phyloP scores from a whole-genome alignment of 345 rosid genomes.

The Rubroshorea leprosula region DNA sequence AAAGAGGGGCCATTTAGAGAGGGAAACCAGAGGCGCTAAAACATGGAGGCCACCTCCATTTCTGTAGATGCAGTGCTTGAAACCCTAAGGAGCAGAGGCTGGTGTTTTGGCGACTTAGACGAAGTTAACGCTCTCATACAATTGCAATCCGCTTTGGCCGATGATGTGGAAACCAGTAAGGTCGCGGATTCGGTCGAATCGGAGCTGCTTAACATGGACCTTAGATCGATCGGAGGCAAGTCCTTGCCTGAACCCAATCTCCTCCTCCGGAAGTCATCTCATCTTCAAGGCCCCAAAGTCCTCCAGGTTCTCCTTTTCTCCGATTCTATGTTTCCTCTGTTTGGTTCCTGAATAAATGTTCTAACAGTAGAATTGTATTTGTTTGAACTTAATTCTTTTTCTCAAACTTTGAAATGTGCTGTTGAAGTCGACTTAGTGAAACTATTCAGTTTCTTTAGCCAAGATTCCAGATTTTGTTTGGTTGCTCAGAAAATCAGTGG shows the following conservation, averaged over 20 bases:
- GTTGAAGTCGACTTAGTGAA: too few relatives aligned
- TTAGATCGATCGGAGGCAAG: slow-evolving; percentile 52
- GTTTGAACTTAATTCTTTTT: background rate
- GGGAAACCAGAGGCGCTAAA: slow-evolving; percentile 1
- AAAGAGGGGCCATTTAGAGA: too few relatives aligned
- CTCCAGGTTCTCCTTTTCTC: slow-evolving; percentile 49
- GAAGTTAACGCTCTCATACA: slow-evolving; percentile 35
- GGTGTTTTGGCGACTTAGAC: slow-evolving; percentile 50
- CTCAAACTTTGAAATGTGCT: too few relatives aligned
- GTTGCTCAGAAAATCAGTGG: too few relatives aligned
- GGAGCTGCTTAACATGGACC: slow-evolving; percentile 75
- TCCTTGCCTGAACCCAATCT: slow-evolving; percentile 49
- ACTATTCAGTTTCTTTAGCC: too few relatives aligned
- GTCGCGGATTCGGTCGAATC: slow-evolving; percentile 55
- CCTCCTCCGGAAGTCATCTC: slow-evolving; percentile 45
- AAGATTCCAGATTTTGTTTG: too few relatives aligned
- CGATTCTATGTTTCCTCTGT: background rate
- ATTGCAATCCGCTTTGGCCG: slow-evolving; percentile 40
- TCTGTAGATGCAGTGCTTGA: slow-evolving; percentile 35
- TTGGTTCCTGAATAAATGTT: background rate
- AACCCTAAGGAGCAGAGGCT: slow-evolving; percentile 59
- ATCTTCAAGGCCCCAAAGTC: slow-evolving; percentile 67
- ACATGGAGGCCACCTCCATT: slow-evolving; percentile 19
- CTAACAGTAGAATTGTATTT: background rate
- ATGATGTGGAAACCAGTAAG: slow-evolving; percentile 30